Evolutionary conservation across 225 moss, liverwort and hornwort species (phyloP).

Genomic region (Pseudoscleropodium purum): DNA sequence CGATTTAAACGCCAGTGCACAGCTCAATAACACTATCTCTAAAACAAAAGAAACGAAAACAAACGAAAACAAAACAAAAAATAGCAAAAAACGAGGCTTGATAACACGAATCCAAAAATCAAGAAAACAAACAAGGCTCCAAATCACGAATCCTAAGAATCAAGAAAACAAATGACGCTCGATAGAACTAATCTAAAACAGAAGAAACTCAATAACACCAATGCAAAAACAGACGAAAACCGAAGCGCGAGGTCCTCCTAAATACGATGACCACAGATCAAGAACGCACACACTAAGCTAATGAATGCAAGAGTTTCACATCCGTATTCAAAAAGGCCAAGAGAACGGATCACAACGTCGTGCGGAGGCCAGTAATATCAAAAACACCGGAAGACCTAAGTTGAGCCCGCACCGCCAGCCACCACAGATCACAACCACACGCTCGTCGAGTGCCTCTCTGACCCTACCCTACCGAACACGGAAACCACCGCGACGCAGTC

Average conservation of each 20-base stretch:
- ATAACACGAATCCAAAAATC: neutral
- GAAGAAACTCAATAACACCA: neutral
- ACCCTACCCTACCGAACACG: neutral
- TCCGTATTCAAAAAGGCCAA: neutral
- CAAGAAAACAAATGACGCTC: neutral
- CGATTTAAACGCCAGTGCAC: neutral
- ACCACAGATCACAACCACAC: neutral
- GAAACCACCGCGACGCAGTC: neutral
- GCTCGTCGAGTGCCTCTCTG: neutral
- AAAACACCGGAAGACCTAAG: conserved; percentile 4
- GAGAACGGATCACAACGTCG: neutral
- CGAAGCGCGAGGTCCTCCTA: neutral
- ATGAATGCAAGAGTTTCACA: neutral
- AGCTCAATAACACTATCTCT: neutral
- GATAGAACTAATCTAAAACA: neutral
- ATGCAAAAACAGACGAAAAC: neutral
- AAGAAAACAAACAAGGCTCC: neutral
- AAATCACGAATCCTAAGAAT: neutral
- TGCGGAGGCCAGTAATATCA: neutral
- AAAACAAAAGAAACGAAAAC: neutral
- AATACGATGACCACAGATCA: neutral
- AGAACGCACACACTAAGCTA: neutral
- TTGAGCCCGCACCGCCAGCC: neutral
- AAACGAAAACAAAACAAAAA: neutral
- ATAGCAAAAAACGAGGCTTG: neutral